A percentile compares a stretch with the other conserved stretches of the same genome.
These are phyloP conservation scores for Chaetomium sp. DNA, from an alignment of 2,329 filamentous ascomycete species.

Conservation along the genomic window DNA sequence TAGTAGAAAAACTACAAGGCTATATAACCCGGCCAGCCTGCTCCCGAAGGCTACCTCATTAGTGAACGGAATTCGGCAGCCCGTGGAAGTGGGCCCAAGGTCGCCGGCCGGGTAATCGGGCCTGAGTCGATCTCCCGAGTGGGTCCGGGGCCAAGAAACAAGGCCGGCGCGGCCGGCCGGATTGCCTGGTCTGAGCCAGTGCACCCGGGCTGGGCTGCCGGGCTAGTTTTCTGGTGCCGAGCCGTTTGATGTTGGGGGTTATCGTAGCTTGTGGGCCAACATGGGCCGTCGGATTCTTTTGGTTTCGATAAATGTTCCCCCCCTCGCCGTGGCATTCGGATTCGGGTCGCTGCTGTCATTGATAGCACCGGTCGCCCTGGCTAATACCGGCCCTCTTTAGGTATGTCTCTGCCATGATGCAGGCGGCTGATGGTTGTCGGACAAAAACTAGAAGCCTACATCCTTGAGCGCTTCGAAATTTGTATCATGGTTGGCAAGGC, in stretches of 20 bases:
- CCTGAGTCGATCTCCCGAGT: conserved; percentile 4
- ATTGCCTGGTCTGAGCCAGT: not conserved
- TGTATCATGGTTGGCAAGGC: not conserved
- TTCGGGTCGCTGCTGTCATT: not conserved
- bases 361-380: not conserved
- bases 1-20: not conserved
- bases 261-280: conserved; percentile 12
- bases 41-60: not conserved
- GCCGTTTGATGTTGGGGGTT: conserved; percentile 14
- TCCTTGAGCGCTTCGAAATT: not conserved
- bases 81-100: conserved; percentile 11
- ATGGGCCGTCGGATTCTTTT: not conserved
- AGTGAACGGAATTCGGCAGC: not conserved
- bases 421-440: not conserved
- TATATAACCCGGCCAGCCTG: not conserved
- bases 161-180: conserved; percentile 1
- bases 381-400: not conserved
- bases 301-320: not conserved
- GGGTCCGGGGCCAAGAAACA: not conserved
- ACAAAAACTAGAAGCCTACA: not conserved
- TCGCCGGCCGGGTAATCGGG: not conserved
- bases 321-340: not conserved
- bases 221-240: conserved; percentile 1
- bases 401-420: not conserved
- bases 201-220: conserved; percentile 1